These are phyloP conservation scores for Crithidia fasciculata DNA, from an alignment of 208 protist species.

Conservation along the genomic window DNA sequence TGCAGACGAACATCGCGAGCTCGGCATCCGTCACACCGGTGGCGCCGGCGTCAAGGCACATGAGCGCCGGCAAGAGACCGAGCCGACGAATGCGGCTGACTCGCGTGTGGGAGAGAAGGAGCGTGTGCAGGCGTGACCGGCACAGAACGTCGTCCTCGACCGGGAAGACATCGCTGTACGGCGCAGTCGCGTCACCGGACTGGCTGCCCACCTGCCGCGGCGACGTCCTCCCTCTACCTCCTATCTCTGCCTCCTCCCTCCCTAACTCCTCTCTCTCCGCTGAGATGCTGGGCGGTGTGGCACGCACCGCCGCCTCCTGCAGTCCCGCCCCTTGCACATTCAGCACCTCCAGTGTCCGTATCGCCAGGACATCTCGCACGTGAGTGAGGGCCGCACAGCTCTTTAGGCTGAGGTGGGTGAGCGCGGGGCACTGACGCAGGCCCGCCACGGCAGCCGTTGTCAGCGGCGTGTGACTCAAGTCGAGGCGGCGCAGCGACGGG, in stretches of 20 bases:
- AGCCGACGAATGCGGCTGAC: conserved; percentile 15
- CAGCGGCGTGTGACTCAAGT: conserved; percentile 21
- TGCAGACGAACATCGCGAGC: conserved; percentile 24
- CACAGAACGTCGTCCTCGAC: conserved; percentile 1
- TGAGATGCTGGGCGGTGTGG: no score
- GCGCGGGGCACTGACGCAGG: neutral
- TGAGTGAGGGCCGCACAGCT: neutral
- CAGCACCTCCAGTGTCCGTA: conserved; percentile 9
- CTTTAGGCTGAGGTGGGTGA: conserved; percentile 11
- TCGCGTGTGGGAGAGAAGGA: conserved; percentile 24
- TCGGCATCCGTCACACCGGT: conserved; percentile 16
- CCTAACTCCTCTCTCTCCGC: no score
- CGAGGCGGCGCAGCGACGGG: conserved; percentile 1
- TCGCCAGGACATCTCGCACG: neutral
- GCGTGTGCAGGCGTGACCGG: conserved; percentile 17
- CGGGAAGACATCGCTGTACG: conserved; percentile 2
- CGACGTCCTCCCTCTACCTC: neutral
- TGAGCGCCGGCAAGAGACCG: conserved; percentile 13
- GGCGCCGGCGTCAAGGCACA: conserved; percentile 15
- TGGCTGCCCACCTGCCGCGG: neutral
- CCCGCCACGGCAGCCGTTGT: conserved; percentile 2
- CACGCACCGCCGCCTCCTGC: neutral
- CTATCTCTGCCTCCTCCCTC: neutral
- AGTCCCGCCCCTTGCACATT: conserved; percentile 14
- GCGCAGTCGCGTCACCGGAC: neutral